Evolutionary conservation across 2,329 filamentous ascomycete species (phyloP).

Genomic region (Curvularia lunata): DNA sequence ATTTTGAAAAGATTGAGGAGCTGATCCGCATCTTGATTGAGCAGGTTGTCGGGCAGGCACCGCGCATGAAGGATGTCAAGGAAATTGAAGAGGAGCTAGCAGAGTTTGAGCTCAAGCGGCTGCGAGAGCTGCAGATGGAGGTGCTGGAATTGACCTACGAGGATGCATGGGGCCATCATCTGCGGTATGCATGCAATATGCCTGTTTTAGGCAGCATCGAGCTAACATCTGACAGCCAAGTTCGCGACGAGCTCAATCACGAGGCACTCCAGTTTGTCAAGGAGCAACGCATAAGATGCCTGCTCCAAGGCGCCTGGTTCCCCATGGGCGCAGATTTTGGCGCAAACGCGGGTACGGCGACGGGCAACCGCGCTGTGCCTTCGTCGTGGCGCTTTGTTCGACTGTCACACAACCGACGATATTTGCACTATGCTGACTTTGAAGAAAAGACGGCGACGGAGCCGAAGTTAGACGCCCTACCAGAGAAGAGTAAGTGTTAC

Average conservation of each 20-base stretch:
- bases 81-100: conserved; percentile 89
- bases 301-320: conserved; percentile 92
- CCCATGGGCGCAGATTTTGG: conserved; percentile 59
- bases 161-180: conserved; percentile 89
- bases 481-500: conserved; percentile 68
- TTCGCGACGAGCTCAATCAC: conserved; percentile 88
- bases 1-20: conserved; percentile 93
- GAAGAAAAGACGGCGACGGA: conserved; percentile 66
- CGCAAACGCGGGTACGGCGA: conserved; percentile 55
- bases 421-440: conserved; percentile 90
- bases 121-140: conserved; percentile 92
- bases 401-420: conserved; percentile 88
- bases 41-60: conserved; percentile 82
- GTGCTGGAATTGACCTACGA: conserved; percentile 90
- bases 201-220: conserved; percentile 1
- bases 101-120: conserved; percentile 77
- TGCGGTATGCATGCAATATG: conserved; percentile 58
- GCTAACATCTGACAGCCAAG: conserved; percentile 61
- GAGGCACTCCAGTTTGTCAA: conserved; percentile 96
- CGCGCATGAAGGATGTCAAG: conserved; percentile 80
- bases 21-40: conserved; percentile 88
- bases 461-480: conserved; percentile 74
- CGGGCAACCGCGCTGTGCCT: conserved; percentile 53
- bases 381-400: conserved; percentile 81
- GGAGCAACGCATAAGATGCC: conserved; percentile 89